Base-by-base conservation (phyloP, 495 filamentous ascomycete genomes). In the Neurospora sp. region DNA sequence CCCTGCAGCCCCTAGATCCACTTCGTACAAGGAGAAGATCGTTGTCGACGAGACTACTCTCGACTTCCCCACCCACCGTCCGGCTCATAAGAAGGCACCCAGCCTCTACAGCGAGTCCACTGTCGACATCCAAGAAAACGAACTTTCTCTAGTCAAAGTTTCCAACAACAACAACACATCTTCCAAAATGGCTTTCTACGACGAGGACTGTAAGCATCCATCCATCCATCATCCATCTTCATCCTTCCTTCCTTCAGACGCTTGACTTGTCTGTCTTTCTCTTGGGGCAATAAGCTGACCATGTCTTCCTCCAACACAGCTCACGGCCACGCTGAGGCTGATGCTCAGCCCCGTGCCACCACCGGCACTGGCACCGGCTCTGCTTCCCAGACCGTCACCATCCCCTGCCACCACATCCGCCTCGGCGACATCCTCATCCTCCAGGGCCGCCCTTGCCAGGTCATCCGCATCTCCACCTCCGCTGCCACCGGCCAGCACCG, bases 381-480 rank as follows among this genome's bases (percentile, higher is more conserved):
- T 70, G 10, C 77, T 72, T 72, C 74, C 82, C 93, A 97, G 87
- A 97, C 92, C 77, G 94, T 99, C 83, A 94, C 96, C 81, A 98
- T 99, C 86, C 96, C 96, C 65, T 96, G 93, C 90, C 94, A 99
- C 90, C 96, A 97, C 87, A 92, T 99, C 87, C 96, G 96, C 85
- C 92, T 97, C 79, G 96, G 96, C 83, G 96, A 99, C 86, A 92
- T 99, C 85, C 86, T 99, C 83, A 96, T 98, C 88, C 93, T 99
- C 75, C 96, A 99, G 89, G 94, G 95, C 83, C 96, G 96, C 76
- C 96, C 96, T 74, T 98, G 95, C 93, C 96, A 98, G 89, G 95
- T 99, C 82, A 99, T 99, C 89, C 94, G 94, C 80, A 98, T 99
- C 91, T 96, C 94, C 76, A 96, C 94, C 84, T 98, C 96, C 72